A percentile compares a stretch with the other conserved stretches of the same genome.
These are phyloP conservation scores for Candida pseudocylindracea DNA, from an alignment of 1,139 yeast genomes.

Conservation along the genomic window DNA sequence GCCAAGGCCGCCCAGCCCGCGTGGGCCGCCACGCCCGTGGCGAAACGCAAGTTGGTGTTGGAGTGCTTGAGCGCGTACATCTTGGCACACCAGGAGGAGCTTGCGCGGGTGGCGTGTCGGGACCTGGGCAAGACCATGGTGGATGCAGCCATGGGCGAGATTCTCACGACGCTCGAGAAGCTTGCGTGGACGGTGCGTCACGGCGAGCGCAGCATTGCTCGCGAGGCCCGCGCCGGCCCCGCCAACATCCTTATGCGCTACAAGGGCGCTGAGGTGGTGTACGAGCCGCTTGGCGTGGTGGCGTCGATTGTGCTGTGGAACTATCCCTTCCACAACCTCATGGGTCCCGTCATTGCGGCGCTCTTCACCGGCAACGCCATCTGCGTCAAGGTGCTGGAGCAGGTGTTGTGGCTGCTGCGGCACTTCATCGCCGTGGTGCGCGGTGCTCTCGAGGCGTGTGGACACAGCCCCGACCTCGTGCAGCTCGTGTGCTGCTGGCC, in stretches of 20 bases:
- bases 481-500: constrained; percentile 69
- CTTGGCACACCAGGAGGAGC: constrained; percentile 59
- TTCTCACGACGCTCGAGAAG: constrained; percentile 82
- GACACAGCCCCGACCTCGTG: constrained; percentile 59
- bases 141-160: constrained; percentile 93
- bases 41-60: constrained; percentile 45
- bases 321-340: constrained; percentile 78
- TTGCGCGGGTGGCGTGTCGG: constrained; percentile 83
- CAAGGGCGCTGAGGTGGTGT: constrained; percentile 85
- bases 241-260: constrained; percentile 46
- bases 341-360: constrained; percentile 84
- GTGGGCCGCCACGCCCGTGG: constrained; percentile 40
- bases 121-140: constrained; percentile 92
- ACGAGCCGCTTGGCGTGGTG: constrained; percentile 81
- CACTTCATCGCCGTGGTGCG: constrained; percentile 53
- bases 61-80: constrained; percentile 52
- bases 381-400: constrained; percentile 83
- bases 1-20: constrained; percentile 36
- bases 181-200: constrained; percentile 71
- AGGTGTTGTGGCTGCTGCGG: constrained; percentile 84
- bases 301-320: constrained; percentile 92
- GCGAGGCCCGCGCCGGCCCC: constrained; percentile 73
- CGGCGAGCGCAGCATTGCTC: constrained; percentile 50
- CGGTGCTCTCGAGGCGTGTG: constrained; percentile 48
- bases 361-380: constrained; percentile 81